Evolutionary conservation across 768 basidiomycete genomes (phyloP).

Genomic region (Mycena vitilis): DNA sequence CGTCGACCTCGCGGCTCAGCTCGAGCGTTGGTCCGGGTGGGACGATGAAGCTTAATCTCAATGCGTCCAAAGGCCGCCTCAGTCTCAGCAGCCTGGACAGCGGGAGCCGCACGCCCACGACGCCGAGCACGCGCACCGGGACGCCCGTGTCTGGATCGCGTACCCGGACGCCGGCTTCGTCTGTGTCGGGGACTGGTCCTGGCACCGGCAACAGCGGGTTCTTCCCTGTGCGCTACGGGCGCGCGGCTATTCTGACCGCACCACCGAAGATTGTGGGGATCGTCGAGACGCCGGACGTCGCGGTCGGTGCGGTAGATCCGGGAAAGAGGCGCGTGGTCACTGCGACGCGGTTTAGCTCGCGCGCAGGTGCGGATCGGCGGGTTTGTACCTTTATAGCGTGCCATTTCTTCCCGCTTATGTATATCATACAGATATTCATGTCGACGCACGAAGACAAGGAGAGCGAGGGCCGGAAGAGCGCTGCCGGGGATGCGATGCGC

Average conservation of each 20-base stretch:
- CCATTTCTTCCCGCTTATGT: conserved; percentile 14
- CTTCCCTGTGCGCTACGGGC: conserved; percentile 67
- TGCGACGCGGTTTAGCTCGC: conserved; percentile 87
- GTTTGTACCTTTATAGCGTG: conserved; percentile 57
- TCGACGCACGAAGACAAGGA: conserved; percentile 81
- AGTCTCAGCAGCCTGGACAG: conserved; percentile 39
- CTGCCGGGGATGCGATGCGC: conserved; percentile 15
- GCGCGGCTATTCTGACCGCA: conserved; percentile 82
- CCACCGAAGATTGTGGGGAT: conserved; percentile 87
- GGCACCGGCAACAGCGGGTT: conserved; percentile 37
- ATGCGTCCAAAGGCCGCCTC: conserved; percentile 28
- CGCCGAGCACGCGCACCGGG: conserved; percentile 53
- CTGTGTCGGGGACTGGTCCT: conserved; percentile 36
- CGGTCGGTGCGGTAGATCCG: conserved; percentile 90
- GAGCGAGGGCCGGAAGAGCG: conserved; percentile 39
- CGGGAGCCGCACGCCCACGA: conserved; percentile 54
- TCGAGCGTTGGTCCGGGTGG: conserved; percentile 10
- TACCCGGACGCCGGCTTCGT: conserved; percentile 53
- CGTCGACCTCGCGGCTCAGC: conserved; percentile 25
- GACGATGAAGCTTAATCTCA: conserved; percentile 19
- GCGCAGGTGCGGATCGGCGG: conserved; percentile 84
- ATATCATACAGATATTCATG: conserved; percentile 72
- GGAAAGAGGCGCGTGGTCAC: conserved; percentile 87
- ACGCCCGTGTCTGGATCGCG: conserved; percentile 54
- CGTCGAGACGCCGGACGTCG: conserved; percentile 89